Percentiles rank a stretch among this genome's conserved stretches.
phyloP scores from a whole-genome alignment of 495 filamentous ascomycete species.

The Podospora australis region DNA sequence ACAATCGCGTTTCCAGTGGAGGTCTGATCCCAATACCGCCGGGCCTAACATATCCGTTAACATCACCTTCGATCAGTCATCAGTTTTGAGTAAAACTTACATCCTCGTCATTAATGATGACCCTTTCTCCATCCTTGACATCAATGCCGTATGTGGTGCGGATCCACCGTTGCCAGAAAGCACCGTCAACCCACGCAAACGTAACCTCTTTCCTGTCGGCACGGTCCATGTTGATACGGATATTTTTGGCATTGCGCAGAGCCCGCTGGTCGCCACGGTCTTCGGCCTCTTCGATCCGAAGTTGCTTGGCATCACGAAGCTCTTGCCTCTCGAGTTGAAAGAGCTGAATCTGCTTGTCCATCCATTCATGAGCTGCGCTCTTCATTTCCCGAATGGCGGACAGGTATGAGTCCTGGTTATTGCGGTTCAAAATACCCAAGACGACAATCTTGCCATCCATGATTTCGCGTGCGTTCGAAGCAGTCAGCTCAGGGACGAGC shows the following conservation, averaged over 20 bases:
- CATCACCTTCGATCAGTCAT: not conserved
- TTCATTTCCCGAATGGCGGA: constrained; percentile 83
- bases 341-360: constrained; percentile 84
- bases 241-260: constrained; percentile 80
- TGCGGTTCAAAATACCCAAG: constrained; percentile 77
- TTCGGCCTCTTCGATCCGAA: constrained; percentile 92
- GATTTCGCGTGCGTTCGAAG: constrained; percentile 83
- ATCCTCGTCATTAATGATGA: constrained; percentile 96
- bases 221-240: constrained; percentile 81
- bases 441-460: constrained; percentile 93
- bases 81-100: constrained; percentile 47
- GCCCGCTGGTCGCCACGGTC: constrained; percentile 87
- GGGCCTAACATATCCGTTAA: constrained; percentile 52
- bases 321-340: constrained; percentile 91
- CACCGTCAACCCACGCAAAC: constrained; percentile 98
- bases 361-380: constrained; percentile 92
- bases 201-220: constrained; percentile 80
- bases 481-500: constrained; percentile 92
- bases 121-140: constrained; percentile 74
- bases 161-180: constrained; percentile 97
- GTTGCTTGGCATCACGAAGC: constrained; percentile 85
- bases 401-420: constrained; percentile 70
- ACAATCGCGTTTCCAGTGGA: constrained; percentile 81
- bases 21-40: constrained; percentile 90
- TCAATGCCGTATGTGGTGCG: constrained; percentile 89